These are phyloP conservation scores for Kuraishia floccosa DNA, from an alignment of 805 yeast genomes.

Conservation along the genomic window DNA sequence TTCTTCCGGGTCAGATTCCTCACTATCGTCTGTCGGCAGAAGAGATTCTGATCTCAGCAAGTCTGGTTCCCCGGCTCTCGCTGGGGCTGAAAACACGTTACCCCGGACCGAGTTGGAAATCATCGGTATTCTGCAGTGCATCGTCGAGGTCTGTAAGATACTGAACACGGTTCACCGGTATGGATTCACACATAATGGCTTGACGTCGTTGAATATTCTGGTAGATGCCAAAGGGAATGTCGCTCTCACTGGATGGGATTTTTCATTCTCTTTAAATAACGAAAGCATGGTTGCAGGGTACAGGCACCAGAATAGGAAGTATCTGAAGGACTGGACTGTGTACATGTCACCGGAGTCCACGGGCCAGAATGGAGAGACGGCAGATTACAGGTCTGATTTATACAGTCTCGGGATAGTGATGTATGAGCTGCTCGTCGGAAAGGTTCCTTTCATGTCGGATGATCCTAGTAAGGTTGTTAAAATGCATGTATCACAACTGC, in stretches of 20 bases:
- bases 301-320: slow-evolving; percentile 25
- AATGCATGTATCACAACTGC: slow-evolving; percentile 27
- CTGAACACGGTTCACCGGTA: slow-evolving; percentile 21
- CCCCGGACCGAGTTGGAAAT: slow-evolving; percentile 7
- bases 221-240: slow-evolving; percentile 23
- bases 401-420: slow-evolving; percentile 38
- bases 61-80: background rate
- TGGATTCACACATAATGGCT: slow-evolving; percentile 36
- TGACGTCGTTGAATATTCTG: slow-evolving; percentile 26
- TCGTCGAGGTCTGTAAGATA: slow-evolving; percentile 12
- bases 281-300: slow-evolving; percentile 31
- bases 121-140: slow-evolving; percentile 9
- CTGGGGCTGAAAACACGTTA: background rate
- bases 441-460: slow-evolving; percentile 28
- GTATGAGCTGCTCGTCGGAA: slow-evolving; percentile 34
- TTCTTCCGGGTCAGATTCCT: background rate
- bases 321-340: slow-evolving; percentile 26
- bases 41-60: slow-evolving; percentile 3
- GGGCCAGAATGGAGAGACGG: slow-evolving; percentile 23
- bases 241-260: slow-evolving; percentile 36
- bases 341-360: slow-evolving; percentile 41
- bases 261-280: slow-evolving; percentile 24
- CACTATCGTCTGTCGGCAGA: slow-evolving; percentile 2
- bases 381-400: slow-evolving; percentile 35
- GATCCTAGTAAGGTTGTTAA: slow-evolving; percentile 25